A percentile compares a stretch with the other conserved stretches of the same genome.
Conservation (phyloP, 176 grass and related monocot species). For the Elymus sibiricus region DNA sequence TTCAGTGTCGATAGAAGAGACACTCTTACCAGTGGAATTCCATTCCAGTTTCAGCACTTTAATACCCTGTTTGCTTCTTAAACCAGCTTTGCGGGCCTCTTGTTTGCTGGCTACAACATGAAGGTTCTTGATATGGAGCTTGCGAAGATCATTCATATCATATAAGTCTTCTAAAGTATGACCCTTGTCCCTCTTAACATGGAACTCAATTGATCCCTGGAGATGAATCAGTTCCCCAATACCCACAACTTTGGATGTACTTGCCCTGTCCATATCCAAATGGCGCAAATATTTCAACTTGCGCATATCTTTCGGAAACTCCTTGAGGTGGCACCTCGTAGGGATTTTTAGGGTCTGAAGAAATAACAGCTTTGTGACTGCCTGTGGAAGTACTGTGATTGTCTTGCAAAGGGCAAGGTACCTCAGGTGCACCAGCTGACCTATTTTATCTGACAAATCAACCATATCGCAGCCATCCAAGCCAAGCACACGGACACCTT, state of each 20-base stretch:
- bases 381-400: slow-evolving; percentile 28
- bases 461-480: slow-evolving; percentile 19
- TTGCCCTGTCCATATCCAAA: slow-evolving; percentile 34
- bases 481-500: slow-evolving; percentile 30
- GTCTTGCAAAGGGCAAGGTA: slow-evolving; percentile 40
- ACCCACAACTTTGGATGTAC: slow-evolving; percentile 29
- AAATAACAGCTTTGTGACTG: slow-evolving; percentile 28
- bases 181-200: slow-evolving; percentile 49
- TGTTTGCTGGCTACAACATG: slow-evolving; percentile 30
- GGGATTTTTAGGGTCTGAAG: slow-evolving; percentile 45
- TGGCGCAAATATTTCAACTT: slow-evolving; percentile 30
- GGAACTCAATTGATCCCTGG: slow-evolving; percentile 50
- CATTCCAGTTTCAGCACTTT: slow-evolving; percentile 54
- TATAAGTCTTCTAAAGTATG: slow-evolving; percentile 33
- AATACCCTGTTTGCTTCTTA: slow-evolving; percentile 33
- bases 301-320: slow-evolving; percentile 14
- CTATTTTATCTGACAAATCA: background rate
- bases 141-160: slow-evolving; percentile 30
- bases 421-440: slow-evolving; percentile 28
- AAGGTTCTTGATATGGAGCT: slow-evolving; percentile 50
- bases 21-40: slow-evolving; percentile 23
- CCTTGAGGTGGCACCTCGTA: slow-evolving; percentile 10
- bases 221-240: slow-evolving; percentile 35
- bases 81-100: slow-evolving; percentile 35
- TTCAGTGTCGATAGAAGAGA: background rate